These are phyloP conservation scores for Apiospora sp. DNA, from an alignment of 2,329 filamentous ascomycete genomes.

Conservation along the genomic window DNA sequence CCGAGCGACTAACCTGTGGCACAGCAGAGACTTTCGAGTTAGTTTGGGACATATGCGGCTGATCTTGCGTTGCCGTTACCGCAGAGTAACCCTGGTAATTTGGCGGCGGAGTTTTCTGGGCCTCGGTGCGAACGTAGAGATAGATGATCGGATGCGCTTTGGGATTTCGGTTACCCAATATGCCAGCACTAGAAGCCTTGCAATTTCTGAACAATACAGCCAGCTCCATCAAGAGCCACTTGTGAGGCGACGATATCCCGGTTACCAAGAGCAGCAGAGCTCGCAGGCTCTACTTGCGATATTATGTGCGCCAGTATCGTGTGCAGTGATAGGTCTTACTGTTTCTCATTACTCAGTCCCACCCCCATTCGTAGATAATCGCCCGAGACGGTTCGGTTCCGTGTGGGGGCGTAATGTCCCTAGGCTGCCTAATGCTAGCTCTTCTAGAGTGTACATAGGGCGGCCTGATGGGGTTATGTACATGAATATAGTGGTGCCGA, in stretches of 20 bases:
- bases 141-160: not conserved
- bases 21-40: not conserved
- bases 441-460: not conserved
- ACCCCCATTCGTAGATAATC: not conserved
- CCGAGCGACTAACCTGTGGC: not conserved
- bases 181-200: not conserved
- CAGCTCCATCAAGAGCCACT: not conserved
- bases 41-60: not conserved
- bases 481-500: not conserved
- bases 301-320: not conserved
- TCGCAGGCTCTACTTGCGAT: not conserved
- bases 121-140: not conserved
- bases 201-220: slow-evolving; percentile 1
- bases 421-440: slow-evolving; percentile 7
- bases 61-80: not conserved
- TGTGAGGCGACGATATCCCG: not conserved
- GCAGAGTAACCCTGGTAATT: not conserved
- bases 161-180: not conserved
- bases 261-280: not conserved
- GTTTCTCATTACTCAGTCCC: not conserved
- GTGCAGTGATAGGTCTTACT: not conserved
- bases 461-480: not conserved
- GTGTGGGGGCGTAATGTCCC: not conserved
- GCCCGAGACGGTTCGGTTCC: not conserved
- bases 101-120: not conserved